phyloP scores from a whole-genome alignment of 345 rosid species.

The Rubroshorea leprosula region DNA sequence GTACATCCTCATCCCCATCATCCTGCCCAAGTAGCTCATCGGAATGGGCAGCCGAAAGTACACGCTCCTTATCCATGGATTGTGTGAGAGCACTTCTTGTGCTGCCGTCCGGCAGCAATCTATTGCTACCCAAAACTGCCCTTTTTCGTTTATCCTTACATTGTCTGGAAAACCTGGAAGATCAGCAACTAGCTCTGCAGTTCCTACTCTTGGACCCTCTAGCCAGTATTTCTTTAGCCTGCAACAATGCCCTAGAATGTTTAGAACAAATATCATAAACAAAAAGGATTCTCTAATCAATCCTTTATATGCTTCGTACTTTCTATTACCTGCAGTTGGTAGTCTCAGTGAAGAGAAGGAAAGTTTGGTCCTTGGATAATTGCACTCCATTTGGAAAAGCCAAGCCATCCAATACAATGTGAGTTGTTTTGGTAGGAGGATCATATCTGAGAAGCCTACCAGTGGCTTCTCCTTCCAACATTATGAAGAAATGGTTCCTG shows the following conservation, averaged over 20 bases:
- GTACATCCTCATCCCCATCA: conserved; percentile 96
- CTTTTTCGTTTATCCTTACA: conserved; percentile 67
- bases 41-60: conserved; percentile 59
- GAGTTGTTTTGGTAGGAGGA: conserved; percentile 69
- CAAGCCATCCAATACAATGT: conserved; percentile 71
- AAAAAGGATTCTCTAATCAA: too few relatives aligned
- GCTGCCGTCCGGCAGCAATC: conserved; percentile 87
- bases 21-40: conserved; percentile 59
- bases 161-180: conserved; percentile 98
- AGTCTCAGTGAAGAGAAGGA: conserved; percentile 84
- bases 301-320: too few relatives aligned
- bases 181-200: conserved; percentile 44
- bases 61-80: conserved; percentile 75
- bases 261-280: too few relatives aligned
- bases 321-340: conserved; percentile 76
- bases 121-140: conserved; percentile 94
- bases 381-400: conserved; percentile 97
- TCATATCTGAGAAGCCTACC: conserved; percentile 92
- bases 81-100: conserved; percentile 61
- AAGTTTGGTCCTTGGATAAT: conserved; percentile 65
- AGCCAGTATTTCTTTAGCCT: conserved; percentile 92
- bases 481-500: conserved; percentile 84
- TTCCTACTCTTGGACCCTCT: conserved; percentile 58
- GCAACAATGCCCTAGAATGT: conserved; percentile 1
- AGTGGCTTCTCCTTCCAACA: conserved; percentile 90